phyloP scores from a whole-genome alignment of 2,329 filamentous ascomycete species.

The Fonsecaea erecta region DNA sequence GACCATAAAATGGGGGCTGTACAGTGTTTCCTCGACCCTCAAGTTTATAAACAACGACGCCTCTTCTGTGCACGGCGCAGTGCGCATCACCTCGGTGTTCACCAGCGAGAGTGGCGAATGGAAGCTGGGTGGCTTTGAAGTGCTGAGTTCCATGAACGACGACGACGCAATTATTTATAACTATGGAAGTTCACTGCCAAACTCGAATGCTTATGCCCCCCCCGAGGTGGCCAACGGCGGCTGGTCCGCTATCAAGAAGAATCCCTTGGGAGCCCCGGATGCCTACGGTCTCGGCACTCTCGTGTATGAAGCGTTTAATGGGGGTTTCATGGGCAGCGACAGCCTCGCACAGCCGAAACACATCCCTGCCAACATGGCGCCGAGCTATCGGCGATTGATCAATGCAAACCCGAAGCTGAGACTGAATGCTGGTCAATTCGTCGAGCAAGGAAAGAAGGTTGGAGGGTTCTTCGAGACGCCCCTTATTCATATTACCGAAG shows the following conservation, averaged over 20 bases:
- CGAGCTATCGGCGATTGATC: conserved; percentile 85
- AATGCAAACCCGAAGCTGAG: conserved; percentile 89
- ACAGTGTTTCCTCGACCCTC: conserved; percentile 83
- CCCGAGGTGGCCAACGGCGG: conserved; percentile 84
- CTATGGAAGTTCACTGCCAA: conserved; percentile 84
- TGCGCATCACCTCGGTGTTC: conserved; percentile 85
- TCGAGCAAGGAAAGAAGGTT: conserved; percentile 82
- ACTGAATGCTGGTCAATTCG: conserved; percentile 79
- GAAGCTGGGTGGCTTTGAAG: conserved; percentile 93
- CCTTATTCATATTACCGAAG: conserved; percentile 88
- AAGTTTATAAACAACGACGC: conserved; percentile 97
- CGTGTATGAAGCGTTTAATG: conserved; percentile 91
- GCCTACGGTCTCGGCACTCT: conserved; percentile 84
- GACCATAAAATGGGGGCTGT: conserved; percentile 95
- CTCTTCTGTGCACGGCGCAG: conserved; percentile 83
- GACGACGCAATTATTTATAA: conserved; percentile 92
- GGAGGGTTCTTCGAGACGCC: conserved; percentile 93
- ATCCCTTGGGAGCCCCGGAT: conserved; percentile 80
- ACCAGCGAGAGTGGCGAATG: conserved; percentile 96
- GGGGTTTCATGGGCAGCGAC: conserved; percentile 73
- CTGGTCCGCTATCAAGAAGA: conserved; percentile 89
- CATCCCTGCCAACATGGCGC: conserved; percentile 85
- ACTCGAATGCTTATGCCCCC: conserved; percentile 80
- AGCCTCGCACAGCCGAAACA: conserved; percentile 84
- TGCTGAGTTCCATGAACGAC: conserved; percentile 92